A percentile compares a stretch with the other conserved stretches of the same genome.
phyloP scores from a whole-genome alignment of 805 yeast species.

The Spathaspora hagerdaliae region DNA sequence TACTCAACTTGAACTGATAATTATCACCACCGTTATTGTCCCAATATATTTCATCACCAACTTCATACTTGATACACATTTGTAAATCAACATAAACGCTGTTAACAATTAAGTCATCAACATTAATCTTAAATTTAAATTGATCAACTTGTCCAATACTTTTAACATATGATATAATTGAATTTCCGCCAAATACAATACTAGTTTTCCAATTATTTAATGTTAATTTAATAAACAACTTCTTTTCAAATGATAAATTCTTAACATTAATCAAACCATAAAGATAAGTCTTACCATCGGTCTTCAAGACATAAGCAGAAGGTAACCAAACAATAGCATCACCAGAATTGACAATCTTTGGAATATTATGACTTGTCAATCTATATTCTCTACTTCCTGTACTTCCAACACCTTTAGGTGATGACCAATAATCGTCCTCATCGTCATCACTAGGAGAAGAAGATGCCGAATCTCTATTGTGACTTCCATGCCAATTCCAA shows the following conservation, averaged over 20 bases:
- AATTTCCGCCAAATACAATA: slow-evolving; percentile 18
- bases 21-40: slow-evolving; percentile 34
- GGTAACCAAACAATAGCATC: slow-evolving; percentile 3
- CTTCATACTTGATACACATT: slow-evolving; percentile 31
- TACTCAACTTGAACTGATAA: slow-evolving; percentile 24
- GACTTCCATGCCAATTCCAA: slow-evolving; percentile 16
- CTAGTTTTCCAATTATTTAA: slow-evolving; percentile 45
- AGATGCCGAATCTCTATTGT: slow-evolving; percentile 7
- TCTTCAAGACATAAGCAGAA: slow-evolving; percentile 6
- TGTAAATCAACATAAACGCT: slow-evolving; percentile 25
- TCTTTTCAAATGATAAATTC: slow-evolving; percentile 36
- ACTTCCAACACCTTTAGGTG: background rate
- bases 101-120: slow-evolving; percentile 15
- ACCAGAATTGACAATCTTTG: slow-evolving; percentile 1
- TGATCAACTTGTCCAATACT: slow-evolving; percentile 32
- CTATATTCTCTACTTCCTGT: slow-evolving; percentile 2
- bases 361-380: slow-evolving; percentile 7
- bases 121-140: slow-evolving; percentile 49
- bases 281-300: slow-evolving; percentile 6
- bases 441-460: slow-evolving; percentile 18
- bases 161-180: slow-evolving; percentile 9
- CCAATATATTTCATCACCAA: slow-evolving; percentile 27
- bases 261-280: slow-evolving; percentile 25
- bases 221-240: slow-evolving; percentile 42
- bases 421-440: slow-evolving; percentile 15